Evolutionary conservation across 2,329 filamentous ascomycete genomes (phyloP).

Genomic region (Pseudogymnoascus sp.): DNA sequence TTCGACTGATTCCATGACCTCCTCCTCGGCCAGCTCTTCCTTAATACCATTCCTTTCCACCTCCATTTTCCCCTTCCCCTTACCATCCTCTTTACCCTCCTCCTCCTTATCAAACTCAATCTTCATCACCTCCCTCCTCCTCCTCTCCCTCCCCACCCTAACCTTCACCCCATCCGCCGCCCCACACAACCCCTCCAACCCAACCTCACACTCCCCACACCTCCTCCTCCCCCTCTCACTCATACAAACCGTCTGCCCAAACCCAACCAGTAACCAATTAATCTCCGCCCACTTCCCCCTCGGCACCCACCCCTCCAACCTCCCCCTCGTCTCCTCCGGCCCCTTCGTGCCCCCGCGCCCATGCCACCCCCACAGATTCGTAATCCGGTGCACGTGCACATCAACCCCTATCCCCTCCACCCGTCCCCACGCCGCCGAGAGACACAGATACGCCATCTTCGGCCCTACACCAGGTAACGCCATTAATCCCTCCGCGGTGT

Average conservation of each 20-base stretch:
- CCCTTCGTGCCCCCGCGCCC: conserved; percentile 50
- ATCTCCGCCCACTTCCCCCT: conserved; percentile 67
- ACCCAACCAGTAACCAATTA: conserved; percentile 65
- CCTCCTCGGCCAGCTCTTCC: background rate
- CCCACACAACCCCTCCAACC: conserved; percentile 67
- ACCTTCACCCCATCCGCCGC: conserved; percentile 62
- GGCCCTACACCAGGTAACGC: conserved; percentile 63
- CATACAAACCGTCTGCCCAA: conserved; percentile 64
- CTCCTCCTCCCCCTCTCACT: conserved; percentile 28
- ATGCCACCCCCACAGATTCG: conserved; percentile 66
- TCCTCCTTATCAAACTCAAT: conserved; percentile 26
- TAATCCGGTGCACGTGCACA: conserved; percentile 69
- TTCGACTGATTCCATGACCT: background rate
- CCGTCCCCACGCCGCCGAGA: conserved; percentile 62
- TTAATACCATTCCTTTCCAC: background rate
- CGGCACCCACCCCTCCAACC: conserved; percentile 61
- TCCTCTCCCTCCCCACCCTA: conserved; percentile 46
- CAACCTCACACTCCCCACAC: conserved; percentile 82
- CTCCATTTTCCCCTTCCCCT: conserved; percentile 23
- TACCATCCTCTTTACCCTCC: conserved; percentile 20
- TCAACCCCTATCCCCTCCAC: conserved; percentile 55
- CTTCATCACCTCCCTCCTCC: conserved; percentile 33
- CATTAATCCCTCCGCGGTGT: conserved; percentile 56
- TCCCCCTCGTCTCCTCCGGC: conserved; percentile 59
- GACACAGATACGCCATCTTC: conserved; percentile 68